A percentile compares a stretch with the other conserved stretches of the same genome.
phyloP scores from a whole-genome alignment of 2,329 filamentous ascomycete species.

The Cladosporium sp. region DNA sequence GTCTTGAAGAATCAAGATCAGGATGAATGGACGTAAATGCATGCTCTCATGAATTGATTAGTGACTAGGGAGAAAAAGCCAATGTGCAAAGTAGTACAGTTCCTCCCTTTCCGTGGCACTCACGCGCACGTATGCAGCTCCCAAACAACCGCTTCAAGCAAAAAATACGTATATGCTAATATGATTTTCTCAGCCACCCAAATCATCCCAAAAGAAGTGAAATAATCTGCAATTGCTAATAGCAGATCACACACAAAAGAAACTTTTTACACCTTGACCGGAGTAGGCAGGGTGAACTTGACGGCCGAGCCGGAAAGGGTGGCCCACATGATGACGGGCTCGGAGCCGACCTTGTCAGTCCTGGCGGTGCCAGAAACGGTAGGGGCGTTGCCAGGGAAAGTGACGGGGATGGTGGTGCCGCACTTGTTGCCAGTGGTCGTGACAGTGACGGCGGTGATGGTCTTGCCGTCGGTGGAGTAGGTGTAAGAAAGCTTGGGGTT shows the following conservation, averaged over 20 bases:
- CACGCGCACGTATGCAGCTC: not conserved
- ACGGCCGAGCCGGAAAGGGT: slow-evolving; percentile 40
- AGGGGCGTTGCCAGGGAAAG: slow-evolving; percentile 49
- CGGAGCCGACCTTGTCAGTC: slow-evolving; percentile 54
- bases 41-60: not conserved
- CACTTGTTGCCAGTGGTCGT: slow-evolving; percentile 53
- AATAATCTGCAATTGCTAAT: not conserved
- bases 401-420: slow-evolving; percentile 54
- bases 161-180: not conserved
- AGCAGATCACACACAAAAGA: not conserved
- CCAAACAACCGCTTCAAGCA: not conserved
- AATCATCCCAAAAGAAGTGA: not conserved
- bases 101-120: not conserved
- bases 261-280: slow-evolving; percentile 19
- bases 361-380: slow-evolving; percentile 28
- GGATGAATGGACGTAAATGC: not conserved
- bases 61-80: not conserved
- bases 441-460: slow-evolving; percentile 54
- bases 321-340: slow-evolving; percentile 43
- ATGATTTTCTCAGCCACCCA: not conserved
- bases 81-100: slow-evolving; percentile 6
- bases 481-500: slow-evolving; percentile 51
- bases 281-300: slow-evolving; percentile 36
- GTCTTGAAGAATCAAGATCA: not conserved
- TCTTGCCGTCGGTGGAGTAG: slow-evolving; percentile 43